Evolutionary conservation across 2,329 filamentous ascomycete species (phyloP).

Genomic region (Hymenoscyphus fructigenus): DNA sequence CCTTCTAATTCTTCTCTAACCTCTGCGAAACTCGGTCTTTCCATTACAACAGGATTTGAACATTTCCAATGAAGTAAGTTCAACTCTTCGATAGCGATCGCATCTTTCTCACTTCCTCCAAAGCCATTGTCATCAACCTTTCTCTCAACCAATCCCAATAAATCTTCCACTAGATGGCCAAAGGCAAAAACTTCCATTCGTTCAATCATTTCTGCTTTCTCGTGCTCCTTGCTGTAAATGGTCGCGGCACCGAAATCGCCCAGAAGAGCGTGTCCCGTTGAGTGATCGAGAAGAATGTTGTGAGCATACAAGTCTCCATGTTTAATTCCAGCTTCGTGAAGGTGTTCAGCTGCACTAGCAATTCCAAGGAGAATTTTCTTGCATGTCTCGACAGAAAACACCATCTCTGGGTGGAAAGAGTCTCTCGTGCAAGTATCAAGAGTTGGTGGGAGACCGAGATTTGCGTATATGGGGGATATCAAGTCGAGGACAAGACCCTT

Average conservation of each 20-base stretch:
- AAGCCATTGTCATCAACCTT: slow-evolving; percentile 23
- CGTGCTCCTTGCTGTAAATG: slow-evolving; percentile 39
- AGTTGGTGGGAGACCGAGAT: slow-evolving; percentile 46
- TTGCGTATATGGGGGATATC: slow-evolving; percentile 44
- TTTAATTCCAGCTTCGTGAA: slow-evolving; percentile 44
- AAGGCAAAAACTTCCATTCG: slow-evolving; percentile 49
- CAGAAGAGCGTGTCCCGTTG: slow-evolving; percentile 44
- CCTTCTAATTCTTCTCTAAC: slow-evolving; percentile 26
- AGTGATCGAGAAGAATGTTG: slow-evolving; percentile 44
- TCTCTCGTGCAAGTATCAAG: slow-evolving; percentile 48
- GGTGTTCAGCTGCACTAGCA: slow-evolving; percentile 44
- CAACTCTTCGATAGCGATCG: slow-evolving; percentile 29
- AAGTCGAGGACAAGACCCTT: slow-evolving; percentile 48
- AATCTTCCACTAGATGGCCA: slow-evolving; percentile 47
- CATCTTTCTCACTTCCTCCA: slow-evolving; percentile 31
- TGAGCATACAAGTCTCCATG: slow-evolving; percentile 51
- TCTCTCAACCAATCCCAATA: slow-evolving; percentile 39
- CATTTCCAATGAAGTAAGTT: slow-evolving; percentile 34
- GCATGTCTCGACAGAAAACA: slow-evolving; percentile 35
- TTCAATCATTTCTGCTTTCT: slow-evolving; percentile 38
- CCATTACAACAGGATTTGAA: slow-evolving; percentile 30
- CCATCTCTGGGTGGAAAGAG: slow-evolving; percentile 38
- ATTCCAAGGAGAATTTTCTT: slow-evolving; percentile 42
- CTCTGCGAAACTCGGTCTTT: slow-evolving; percentile 32
- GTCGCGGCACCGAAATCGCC: slow-evolving; percentile 50